Percentiles rank a stretch among this genome's conserved stretches.
phyloP scores from a whole-genome alignment of 2,329 filamentous ascomycete genomes.

The Cladosporium colombiae region DNA sequence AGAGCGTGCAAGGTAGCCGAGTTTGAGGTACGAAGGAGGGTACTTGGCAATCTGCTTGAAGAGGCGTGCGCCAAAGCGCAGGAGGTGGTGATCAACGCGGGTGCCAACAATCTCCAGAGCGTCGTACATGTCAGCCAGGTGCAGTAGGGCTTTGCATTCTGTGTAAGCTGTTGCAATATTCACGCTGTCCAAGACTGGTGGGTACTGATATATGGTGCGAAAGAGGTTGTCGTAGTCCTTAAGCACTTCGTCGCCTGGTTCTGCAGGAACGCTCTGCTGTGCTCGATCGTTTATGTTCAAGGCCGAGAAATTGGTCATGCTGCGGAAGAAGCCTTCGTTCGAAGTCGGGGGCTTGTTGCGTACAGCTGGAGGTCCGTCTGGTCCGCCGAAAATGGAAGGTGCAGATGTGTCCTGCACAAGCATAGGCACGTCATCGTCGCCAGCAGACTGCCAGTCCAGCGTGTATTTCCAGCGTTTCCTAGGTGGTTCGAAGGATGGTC shows the following conservation, averaged over 20 bases:
- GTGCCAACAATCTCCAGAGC: constrained; percentile 84
- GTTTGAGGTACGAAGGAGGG: constrained; percentile 84
- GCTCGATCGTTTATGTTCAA: constrained; percentile 50
- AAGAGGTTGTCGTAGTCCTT: constrained; percentile 96
- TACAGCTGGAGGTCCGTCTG: constrained; percentile 51
- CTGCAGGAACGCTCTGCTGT: constrained; percentile 46
- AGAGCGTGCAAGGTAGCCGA: constrained; percentile 82
- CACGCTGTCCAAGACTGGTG: constrained; percentile 76
- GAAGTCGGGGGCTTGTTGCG: constrained; percentile 65
- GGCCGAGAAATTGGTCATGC: constrained; percentile 75
- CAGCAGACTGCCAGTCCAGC: constrained; percentile 70
- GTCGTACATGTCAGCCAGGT: constrained; percentile 92
- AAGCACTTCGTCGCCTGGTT: constrained; percentile 69
- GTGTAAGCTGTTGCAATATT: constrained; percentile 93
- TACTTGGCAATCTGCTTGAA: constrained; percentile 98
- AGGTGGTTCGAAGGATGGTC: constrained; percentile 37
- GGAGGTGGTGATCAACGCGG: constrained; percentile 86
- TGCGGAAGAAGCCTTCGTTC: constrained; percentile 77
- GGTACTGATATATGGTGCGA: constrained; percentile 92
- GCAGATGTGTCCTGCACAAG: constrained; percentile 22
- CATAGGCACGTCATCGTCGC: constrained; percentile 60
- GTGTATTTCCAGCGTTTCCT: constrained; percentile 82
- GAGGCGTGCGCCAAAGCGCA: constrained; percentile 85
- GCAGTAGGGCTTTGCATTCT: constrained; percentile 87
- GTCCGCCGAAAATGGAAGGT: constrained; percentile 33